These are phyloP conservation scores for Furcasterigmium sp. DNA, from an alignment of 2,329 filamentous ascomycete genomes.

Conservation along the genomic window DNA sequence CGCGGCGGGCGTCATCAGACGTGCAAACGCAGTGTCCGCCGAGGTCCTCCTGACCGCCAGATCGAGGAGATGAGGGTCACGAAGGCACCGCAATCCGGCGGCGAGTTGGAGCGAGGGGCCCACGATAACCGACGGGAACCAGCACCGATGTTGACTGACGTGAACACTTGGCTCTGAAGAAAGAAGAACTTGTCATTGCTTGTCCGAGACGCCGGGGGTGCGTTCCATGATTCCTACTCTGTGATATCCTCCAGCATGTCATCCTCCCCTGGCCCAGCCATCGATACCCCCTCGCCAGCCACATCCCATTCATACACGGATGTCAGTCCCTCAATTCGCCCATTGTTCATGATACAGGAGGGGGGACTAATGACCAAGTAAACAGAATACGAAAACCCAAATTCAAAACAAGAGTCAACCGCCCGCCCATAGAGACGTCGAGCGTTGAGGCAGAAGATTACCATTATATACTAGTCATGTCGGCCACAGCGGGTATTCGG, in stretches of 20 bases:
- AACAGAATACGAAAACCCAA: conserved; percentile 2
- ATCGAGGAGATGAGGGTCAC: not conserved
- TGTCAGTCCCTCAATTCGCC: conserved; percentile 2
- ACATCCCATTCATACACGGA: not conserved
- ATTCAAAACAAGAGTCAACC: not conserved
- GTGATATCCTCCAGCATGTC: not conserved
- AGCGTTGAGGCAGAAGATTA: conserved; percentile 11
- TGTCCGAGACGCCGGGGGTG: not conserved
- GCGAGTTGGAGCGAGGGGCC: not conserved
- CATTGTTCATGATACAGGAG: conserved; percentile 5
- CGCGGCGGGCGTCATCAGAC: not conserved
- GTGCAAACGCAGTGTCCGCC: no score
- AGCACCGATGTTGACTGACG: not conserved
- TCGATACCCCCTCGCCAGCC: not conserved
- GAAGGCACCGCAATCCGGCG: not conserved
- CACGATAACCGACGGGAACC: not conserved
- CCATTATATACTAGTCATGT: conserved; percentile 15
- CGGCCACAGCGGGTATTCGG: conserved; percentile 6
- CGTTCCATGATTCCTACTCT: not conserved
- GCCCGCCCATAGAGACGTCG: not conserved
- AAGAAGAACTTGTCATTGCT: not conserved
- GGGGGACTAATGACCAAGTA: not conserved
- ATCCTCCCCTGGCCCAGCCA: not conserved
- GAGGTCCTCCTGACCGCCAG: no score
- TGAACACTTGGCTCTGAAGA: not conserved